A percentile compares a stretch with the other conserved stretches of the same genome.
phyloP scores from a whole-genome alignment of 768 basidiomycete species.

The Boletus rubropictus region DNA sequence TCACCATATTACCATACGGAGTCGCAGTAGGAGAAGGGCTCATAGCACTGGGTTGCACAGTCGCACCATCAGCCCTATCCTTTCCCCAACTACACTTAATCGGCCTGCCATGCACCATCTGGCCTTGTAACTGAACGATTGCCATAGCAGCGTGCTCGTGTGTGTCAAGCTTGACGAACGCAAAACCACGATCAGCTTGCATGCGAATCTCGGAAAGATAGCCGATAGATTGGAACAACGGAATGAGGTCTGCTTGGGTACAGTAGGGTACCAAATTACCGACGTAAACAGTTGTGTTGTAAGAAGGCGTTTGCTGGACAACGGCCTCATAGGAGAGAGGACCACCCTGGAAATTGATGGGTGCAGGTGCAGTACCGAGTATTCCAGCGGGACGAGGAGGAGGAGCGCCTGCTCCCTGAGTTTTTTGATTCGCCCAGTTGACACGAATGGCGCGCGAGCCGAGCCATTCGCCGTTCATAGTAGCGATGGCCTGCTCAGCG shows the following conservation, averaged over 20 bases:
- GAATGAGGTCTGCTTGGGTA: conserved; percentile 95
- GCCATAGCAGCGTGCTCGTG: conserved; percentile 98
- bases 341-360: conserved; percentile 86
- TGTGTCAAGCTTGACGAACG: conserved; percentile 97
- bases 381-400: conserved; percentile 39
- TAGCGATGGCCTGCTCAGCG: conserved; percentile 97
- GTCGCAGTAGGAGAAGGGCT: conserved; percentile 57
- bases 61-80: conserved; percentile 74
- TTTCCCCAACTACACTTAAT: conserved; percentile 99
- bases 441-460: conserved; percentile 97
- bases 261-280: conserved; percentile 97
- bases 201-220: conserved; percentile 98
- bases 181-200: conserved; percentile 98
- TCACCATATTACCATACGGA: conserved; percentile 78
- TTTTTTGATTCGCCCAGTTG: conserved; percentile 99
- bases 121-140: conserved; percentile 93
- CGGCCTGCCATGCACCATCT: conserved; percentile 94
- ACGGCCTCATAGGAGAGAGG: conserved; percentile 92
- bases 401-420: conserved; percentile 52
- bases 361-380: conserved; percentile 71
- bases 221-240: conserved; percentile 96
- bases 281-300: conserved; percentile 96
- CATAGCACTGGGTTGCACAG: conserved; percentile 45
- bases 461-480: conserved; percentile 99
- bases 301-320: conserved; percentile 86